Conservation (phyloP, 1,139 yeast genomes). For the Suhomyces kunorum region DNA sequence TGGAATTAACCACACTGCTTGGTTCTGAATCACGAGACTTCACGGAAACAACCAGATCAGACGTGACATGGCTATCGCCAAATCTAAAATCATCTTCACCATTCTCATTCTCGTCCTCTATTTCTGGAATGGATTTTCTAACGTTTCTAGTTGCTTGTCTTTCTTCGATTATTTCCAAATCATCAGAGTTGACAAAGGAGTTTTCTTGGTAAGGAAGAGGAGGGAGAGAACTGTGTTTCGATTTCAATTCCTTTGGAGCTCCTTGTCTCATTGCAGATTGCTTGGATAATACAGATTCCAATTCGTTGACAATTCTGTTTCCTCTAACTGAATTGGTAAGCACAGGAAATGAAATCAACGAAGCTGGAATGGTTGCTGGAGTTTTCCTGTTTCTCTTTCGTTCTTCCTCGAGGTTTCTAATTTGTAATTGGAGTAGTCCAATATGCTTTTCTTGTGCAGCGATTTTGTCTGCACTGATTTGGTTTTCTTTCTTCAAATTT, state of each 20-base stretch:
- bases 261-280: slow-evolving; percentile 7
- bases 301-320: slow-evolving; percentile 19
- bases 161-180: slow-evolving; percentile 18
- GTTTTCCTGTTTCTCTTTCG: slow-evolving; percentile 10
- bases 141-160: too few relatives aligned
- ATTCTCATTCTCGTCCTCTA: not conserved
- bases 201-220: slow-evolving; percentile 6
- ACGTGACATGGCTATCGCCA: slow-evolving; percentile 2
- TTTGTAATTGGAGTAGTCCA: slow-evolving; percentile 26
- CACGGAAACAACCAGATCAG: slow-evolving; percentile 9
- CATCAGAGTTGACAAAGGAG: slow-evolving; percentile 15
- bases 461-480: slow-evolving; percentile 24
- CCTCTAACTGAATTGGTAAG: slow-evolving; percentile 6
- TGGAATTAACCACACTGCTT: not conserved
- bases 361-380: not conserved
- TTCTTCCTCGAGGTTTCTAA: slow-evolving; percentile 23
- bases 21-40: slow-evolving; percentile 7
- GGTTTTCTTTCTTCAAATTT: slow-evolving; percentile 23
- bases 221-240: slow-evolving; percentile 8
- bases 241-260: not conserved
- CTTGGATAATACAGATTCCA: slow-evolving; percentile 20
- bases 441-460: slow-evolving; percentile 33
- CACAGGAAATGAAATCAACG: not conserved
- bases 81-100: slow-evolving; percentile 7
- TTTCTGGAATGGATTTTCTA: slow-evolving; percentile 6